A percentile compares a stretch with the other conserved stretches of the same genome.
Evolutionary conservation across 1,139 yeast species (phyloP).

Genomic region (Starmera stellimalicola): DNA sequence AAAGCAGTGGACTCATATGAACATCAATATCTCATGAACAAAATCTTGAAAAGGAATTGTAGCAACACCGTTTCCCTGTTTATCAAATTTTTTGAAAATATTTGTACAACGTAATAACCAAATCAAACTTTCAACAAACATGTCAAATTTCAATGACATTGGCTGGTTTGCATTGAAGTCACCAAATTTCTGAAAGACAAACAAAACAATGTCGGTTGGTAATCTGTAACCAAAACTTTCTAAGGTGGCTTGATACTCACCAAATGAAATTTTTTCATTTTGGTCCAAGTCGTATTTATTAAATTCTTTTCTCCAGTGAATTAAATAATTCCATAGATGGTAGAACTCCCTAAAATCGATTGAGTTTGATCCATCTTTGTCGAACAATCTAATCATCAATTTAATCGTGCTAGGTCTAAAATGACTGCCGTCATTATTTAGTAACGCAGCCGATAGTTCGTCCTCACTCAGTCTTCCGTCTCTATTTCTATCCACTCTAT

Average conservation of each 20-base stretch:
- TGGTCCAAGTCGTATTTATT: constrained; percentile 53
- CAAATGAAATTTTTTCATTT: constrained; percentile 55
- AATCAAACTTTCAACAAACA: constrained; percentile 72
- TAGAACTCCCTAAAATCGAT: constrained; percentile 61
- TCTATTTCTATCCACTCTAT: constrained; percentile 42
- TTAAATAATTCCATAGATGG: constrained; percentile 60
- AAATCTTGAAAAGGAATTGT: constrained; percentile 73
- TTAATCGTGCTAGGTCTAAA: constrained; percentile 55
- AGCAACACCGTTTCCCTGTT: constrained; percentile 68
- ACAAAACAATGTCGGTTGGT: constrained; percentile 51
- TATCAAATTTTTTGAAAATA: constrained; percentile 68
- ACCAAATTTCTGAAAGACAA: constrained; percentile 52
- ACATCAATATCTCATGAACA: constrained; percentile 46
- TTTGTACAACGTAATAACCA: constrained; percentile 73
- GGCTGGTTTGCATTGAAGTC: constrained; percentile 29
- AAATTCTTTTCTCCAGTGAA: constrained; percentile 64
- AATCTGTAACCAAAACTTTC: constrained; percentile 63
- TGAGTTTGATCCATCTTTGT: constrained; percentile 36
- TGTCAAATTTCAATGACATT: constrained; percentile 63
- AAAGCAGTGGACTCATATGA: constrained; percentile 11
- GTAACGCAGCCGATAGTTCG: constrained; percentile 54
- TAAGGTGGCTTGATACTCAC: constrained; percentile 59
- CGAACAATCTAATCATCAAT: constrained; percentile 60
- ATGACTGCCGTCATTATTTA: constrained; percentile 51
- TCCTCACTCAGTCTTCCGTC: constrained; percentile 49